Percentiles rank a stretch among this genome's conserved stretches.
phyloP scores from a whole-genome alignment of 441 rosid genomes.

The Jatropha multifida region DNA sequence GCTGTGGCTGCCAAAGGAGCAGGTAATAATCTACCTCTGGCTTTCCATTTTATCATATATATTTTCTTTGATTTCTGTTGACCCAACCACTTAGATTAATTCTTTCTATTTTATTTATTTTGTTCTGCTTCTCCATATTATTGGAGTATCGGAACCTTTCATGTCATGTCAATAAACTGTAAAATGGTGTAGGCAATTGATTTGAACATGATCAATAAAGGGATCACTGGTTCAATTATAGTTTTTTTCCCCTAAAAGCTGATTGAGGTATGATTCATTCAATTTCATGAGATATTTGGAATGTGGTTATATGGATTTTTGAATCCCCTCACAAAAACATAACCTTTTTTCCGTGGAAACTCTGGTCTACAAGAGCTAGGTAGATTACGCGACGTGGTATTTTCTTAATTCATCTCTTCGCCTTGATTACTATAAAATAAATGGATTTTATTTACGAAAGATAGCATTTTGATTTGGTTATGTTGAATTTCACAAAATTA shows the following conservation, averaged over 20 bases:
- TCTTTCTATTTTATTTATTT: neutral
- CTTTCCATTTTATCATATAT: neutral
- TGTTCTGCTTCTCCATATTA: neutral
- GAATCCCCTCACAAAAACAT: neutral
- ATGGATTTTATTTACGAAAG: no score
- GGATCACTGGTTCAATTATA: neutral
- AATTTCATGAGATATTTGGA: neutral
- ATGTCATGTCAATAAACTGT: neutral
- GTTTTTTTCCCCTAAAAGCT: neutral
- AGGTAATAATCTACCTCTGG: slow-evolving; percentile 42
- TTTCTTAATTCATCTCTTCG: neutral
- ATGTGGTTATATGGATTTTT: neutral
- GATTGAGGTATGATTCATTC: neutral
- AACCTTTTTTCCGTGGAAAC: neutral
- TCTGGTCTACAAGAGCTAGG: neutral
- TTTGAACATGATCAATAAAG: neutral
- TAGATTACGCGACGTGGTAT: neutral
- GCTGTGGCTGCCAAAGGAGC: slow-evolving; percentile 84
- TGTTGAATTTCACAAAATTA: no score
- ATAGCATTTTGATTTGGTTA: no score
- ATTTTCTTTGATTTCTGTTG: neutral
- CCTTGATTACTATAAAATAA: no score
- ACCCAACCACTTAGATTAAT: neutral
- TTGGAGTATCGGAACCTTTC: neutral
- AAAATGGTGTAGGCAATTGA: neutral